Percentiles rank a stretch among this genome's conserved stretches.
Conservation (phyloP, 306 rosid species). For the Cicer judaicum region DNA sequence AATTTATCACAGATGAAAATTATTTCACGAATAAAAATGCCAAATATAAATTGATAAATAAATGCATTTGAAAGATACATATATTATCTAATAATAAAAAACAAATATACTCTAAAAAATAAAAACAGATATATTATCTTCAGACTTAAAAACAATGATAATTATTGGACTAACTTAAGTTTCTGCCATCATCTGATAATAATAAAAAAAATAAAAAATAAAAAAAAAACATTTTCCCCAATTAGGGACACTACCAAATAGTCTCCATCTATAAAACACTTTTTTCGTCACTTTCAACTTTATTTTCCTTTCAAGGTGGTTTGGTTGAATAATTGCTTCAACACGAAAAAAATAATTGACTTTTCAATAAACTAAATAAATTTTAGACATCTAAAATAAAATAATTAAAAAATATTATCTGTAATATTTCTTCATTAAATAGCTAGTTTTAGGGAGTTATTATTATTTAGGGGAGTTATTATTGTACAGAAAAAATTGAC, state of each 20-base stretch:
- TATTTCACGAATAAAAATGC: not conserved
- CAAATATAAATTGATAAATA: not conserved
- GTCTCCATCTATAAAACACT: conserved; percentile 8
- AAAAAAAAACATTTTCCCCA: conserved; percentile 31
- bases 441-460: too few species aligned
- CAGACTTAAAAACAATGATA: not conserved
- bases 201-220: too few species aligned
- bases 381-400: too few species aligned
- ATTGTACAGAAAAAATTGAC: not conserved
- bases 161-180: conserved; percentile 25
- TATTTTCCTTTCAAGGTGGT: not conserved
- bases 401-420: too few species aligned
- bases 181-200: conserved; percentile 38
- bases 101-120: too few species aligned
- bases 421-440: too few species aligned
- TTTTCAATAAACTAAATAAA: too few species aligned
- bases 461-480: too few species aligned
- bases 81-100: too few species aligned
- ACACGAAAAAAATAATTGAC: too few species aligned
- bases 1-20: too few species aligned
- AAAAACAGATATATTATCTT: not conserved
- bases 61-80: not conserved
- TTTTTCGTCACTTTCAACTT: conserved; percentile 33
- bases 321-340: not conserved
- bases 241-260: conserved; percentile 24